A percentile compares a stretch with the other conserved stretches of the same genome.
phyloP scores from a whole-genome alignment of 805 yeast species.

The Sugiyamaella lignohabitans region DNA sequence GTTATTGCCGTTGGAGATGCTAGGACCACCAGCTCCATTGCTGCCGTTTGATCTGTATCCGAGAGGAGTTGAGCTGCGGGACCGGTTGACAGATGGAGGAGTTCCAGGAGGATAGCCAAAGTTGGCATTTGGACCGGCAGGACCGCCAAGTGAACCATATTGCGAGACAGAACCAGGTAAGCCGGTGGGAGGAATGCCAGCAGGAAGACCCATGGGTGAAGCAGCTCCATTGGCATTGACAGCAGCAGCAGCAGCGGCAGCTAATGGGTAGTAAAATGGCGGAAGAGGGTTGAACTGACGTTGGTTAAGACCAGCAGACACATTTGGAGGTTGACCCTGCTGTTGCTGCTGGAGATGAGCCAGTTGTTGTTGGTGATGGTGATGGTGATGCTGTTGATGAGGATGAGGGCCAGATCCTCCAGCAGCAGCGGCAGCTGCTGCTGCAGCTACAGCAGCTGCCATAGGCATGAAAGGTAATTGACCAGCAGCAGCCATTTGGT shows the following conservation, averaged over 20 bases:
- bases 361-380: background rate
- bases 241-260: slow-evolving; percentile 16
- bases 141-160: background rate
- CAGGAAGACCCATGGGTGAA: background rate
- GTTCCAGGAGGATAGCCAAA: slow-evolving; percentile 1
- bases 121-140: slow-evolving; percentile 1
- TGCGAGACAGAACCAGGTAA: background rate
- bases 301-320: background rate
- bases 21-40: background rate
- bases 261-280: slow-evolving; percentile 9
- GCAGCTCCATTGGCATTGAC: slow-evolving; percentile 7
- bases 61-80: slow-evolving; percentile 8
- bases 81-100: slow-evolving; percentile 1
- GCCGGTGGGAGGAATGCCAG: background rate
- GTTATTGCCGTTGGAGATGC: background rate
- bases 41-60: background rate
- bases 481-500: too few relatives aligned
- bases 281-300: slow-evolving; percentile 4
- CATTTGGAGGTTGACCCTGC: background rate
- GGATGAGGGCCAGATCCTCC: too few relatives aligned
- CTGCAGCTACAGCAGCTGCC: slow-evolving; percentile 2
- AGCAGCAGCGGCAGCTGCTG: slow-evolving; percentile 8
- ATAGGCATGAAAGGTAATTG: background rate
- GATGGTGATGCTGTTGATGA: too few relatives aligned
- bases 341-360: background rate